Conservation (phyloP, 768 basidiomycete genomes). For the Cubamyces sp. region DNA sequence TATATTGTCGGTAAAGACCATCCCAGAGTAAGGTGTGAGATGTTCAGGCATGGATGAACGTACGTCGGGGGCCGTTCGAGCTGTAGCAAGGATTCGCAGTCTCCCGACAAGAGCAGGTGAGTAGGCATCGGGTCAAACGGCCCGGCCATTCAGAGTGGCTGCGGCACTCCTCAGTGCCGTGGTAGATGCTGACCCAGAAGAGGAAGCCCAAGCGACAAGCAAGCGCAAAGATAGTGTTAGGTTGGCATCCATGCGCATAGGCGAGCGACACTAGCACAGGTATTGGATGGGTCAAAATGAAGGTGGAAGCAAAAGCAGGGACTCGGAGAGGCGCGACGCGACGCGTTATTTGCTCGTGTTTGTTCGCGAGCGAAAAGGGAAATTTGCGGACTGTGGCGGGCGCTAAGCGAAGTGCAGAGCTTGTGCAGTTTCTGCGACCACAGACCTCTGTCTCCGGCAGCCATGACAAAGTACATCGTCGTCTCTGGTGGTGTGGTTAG, state of each 20-base stretch:
- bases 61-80: no score
- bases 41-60: no score
- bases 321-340: conserved; percentile 13
- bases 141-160: neutral
- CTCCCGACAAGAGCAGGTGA: neutral
- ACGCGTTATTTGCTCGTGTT: conserved; percentile 25
- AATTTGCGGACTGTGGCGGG: conserved; percentile 13
- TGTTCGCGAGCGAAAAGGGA: conserved; percentile 12
- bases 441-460: conserved; percentile 17
- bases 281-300: no score
- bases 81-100: no score
- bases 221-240: no score
- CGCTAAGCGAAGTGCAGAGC: conserved; percentile 16
- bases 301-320: neutral
- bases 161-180: no score
- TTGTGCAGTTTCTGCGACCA: conserved; percentile 20
- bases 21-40: no score
- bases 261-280: no score
- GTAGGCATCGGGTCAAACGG: neutral
- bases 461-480: conserved; percentile 94
- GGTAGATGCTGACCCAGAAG: no score
- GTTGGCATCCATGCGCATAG: no score
- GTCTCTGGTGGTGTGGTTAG: conserved; percentile 98
- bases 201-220: no score
- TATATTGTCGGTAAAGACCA: no score